Evolutionary conservation across 768 basidiomycete genomes (phyloP).

Genomic region (Termitomyces sp.): DNA sequence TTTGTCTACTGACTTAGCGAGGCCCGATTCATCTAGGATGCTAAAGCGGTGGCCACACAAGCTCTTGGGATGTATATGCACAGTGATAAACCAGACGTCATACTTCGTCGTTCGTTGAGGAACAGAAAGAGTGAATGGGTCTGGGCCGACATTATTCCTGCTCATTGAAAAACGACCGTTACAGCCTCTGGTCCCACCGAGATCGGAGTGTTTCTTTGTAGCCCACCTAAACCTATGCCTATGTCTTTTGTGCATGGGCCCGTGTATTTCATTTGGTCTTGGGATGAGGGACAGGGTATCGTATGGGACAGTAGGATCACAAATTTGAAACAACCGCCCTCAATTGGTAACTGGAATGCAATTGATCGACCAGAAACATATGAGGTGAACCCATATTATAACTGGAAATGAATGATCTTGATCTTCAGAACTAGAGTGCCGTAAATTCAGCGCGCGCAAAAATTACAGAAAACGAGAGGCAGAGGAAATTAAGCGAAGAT

Average conservation of each 20-base stretch:
- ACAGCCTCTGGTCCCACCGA: neutral
- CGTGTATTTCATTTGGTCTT: neutral
- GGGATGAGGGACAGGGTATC: neutral
- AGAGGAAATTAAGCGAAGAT: neutral
- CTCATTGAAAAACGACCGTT: conserved; percentile 10
- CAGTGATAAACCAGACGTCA: neutral
- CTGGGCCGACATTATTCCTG: conserved; percentile 17
- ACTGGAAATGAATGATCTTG: neutral
- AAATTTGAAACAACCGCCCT: neutral
- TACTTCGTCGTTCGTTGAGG: conserved; percentile 13
- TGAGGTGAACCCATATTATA: neutral
- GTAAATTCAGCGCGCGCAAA: neutral
- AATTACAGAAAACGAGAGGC: neutral
- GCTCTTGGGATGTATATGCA: conserved; percentile 5
- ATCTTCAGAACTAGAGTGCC: neutral
- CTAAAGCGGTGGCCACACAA: neutral
- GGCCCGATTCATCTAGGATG: conserved; percentile 4
- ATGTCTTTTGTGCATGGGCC: neutral
- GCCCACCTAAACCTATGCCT: neutral
- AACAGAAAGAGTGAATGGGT: conserved; percentile 13
- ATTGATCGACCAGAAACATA: neutral
- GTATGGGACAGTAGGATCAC: neutral
- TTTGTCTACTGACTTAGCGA: neutral
- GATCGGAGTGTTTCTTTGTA: neutral
- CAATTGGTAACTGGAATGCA: neutral